Evolutionary conservation across 208 protist species (phyloP), one percentile per base, ranked within the genome.

Genomic region (Leishmania tarentolae): DNA sequence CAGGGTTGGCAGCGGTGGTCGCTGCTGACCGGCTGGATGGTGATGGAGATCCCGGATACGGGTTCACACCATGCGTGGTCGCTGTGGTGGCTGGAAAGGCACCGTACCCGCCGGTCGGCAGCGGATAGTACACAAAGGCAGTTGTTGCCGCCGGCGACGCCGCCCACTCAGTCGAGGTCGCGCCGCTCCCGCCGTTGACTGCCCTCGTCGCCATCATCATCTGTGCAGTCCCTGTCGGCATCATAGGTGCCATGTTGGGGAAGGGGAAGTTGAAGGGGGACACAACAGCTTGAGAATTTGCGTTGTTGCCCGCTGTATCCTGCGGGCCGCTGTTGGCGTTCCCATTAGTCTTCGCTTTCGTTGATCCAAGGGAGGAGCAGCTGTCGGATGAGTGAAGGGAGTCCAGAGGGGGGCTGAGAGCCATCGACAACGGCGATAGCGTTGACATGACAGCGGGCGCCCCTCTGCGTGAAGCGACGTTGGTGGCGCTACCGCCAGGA

Each of bases 371-470:
- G 8, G 82, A 85, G 17, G 69, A 78, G 68, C 47, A 24, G 69
- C 76, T 81, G 52, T 85, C 82, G 28, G 76, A 81, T 13, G 82
- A 81, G 59, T 81, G 76, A 21, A 74, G 63, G 13, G 82, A 85
- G 46, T 70, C 59, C 59, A 85, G 77, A 35, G 75, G 82, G 19
- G 82, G 76, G 1, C 69, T 81, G 28, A 85, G 76, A 40, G 71
- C 76, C 82, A 85, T 78, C 6, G 76, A 85, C 1, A n/a, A 59
- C 4, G 82, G 82, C 4, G 76, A 72, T 15, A 79, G 46, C 13
- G 35, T 37, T 47, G 63, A n/a, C 19, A 40, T 40, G 75, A 40
- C 59, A 4, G 81, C 63, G 37, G 61, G 59, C 9, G 40, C 42
- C 28, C 37, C 53, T 19, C 59, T 59, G 44, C 17, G 74, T 50